These are phyloP conservation scores for Primulina tabacum DNA, from an alignment of 257 asterid genomes.

Conservation along the genomic window DNA sequence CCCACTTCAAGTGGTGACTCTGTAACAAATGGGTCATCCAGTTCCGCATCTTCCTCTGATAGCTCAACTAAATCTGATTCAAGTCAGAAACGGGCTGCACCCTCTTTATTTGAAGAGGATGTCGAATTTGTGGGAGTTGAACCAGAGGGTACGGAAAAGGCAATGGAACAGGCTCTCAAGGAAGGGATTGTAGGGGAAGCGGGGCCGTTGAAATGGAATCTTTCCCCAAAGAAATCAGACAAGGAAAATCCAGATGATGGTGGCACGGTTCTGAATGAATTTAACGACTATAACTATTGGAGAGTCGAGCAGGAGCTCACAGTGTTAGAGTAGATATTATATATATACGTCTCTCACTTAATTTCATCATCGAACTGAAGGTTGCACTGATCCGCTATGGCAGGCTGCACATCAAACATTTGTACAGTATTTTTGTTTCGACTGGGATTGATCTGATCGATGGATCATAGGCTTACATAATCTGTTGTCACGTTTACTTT, in stretches of 20 bases:
- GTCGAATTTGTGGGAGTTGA: slow-evolving; percentile 95
- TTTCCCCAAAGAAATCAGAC: slow-evolving; percentile 42
- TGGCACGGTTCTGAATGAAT: slow-evolving; percentile 61
- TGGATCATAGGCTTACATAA: slow-evolving; percentile 29
- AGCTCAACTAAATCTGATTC: slow-evolving; percentile 40
- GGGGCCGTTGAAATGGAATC: slow-evolving; percentile 59
- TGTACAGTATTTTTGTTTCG: slow-evolving; percentile 42
- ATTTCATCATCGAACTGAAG: not conserved
- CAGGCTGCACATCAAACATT: slow-evolving; percentile 22
- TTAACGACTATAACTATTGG: slow-evolving; percentile 85
- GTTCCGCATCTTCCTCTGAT: slow-evolving; percentile 37
- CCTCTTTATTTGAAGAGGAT: slow-evolving; percentile 93
- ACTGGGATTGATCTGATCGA: slow-evolving; percentile 16
- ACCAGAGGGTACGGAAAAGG: slow-evolving; percentile 54
- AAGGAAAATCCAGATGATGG: slow-evolving; percentile 54
- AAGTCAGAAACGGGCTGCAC: slow-evolving; percentile 43
- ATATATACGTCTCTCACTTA: not conserved
- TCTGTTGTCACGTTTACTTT: slow-evolving; percentile 31
- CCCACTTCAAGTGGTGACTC: slow-evolving; percentile 43
- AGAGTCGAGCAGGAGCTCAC: slow-evolving; percentile 90
- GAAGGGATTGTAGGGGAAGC: slow-evolving; percentile 98
- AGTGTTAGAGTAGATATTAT: slow-evolving; percentile 45
- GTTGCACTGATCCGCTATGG: not conserved
- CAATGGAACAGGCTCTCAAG: slow-evolving; percentile 88
- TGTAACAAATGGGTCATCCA: slow-evolving; percentile 44